A percentile compares a stretch with the other conserved stretches of the same genome.
Evolutionary conservation across 768 basidiomycete species (phyloP).

Genomic region (Leccinellum luteum): DNA sequence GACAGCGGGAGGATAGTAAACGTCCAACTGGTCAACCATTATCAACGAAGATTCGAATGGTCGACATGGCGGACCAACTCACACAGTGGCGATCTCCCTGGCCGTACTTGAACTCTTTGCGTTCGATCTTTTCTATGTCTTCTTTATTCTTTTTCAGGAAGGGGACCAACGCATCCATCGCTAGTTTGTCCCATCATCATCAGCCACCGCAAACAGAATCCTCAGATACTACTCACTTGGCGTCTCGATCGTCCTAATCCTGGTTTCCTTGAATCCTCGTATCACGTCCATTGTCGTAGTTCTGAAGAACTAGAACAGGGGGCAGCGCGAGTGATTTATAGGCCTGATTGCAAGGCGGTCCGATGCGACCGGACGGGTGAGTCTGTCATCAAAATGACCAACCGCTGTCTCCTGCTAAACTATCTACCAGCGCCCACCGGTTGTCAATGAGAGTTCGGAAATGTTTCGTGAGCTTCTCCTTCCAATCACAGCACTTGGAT

Average conservation of each 20-base stretch:
- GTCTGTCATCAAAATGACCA: background rate
- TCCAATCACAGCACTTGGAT: no score
- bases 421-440: no score
- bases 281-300: conserved; percentile 36
- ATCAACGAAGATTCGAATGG: background rate
- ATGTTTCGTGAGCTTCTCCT: no score
- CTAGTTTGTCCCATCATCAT: conserved; percentile 30
- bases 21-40: conserved; percentile 48
- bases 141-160: conserved; percentile 46
- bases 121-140: conserved; percentile 47
- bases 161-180: conserved; percentile 46
- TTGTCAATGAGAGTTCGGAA: no score
- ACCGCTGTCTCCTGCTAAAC: background rate
- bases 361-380: background rate
- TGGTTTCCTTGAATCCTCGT: conserved; percentile 27
- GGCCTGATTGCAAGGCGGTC: background rate
- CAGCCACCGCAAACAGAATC: background rate
- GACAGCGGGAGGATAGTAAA: conserved; percentile 53
- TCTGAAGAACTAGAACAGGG: background rate
- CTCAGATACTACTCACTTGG: conserved; percentile 30
- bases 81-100: conserved; percentile 39
- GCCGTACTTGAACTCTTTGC: conserved; percentile 59
- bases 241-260: conserved; percentile 30
- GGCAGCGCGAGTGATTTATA: background rate
- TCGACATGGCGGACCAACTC: background rate